A percentile compares a stretch with the other conserved stretches of the same genome.
Evolutionary conservation across 164 flowering plant species (phyloP).

Genomic region (Aristolochia fimbriata): DNA sequence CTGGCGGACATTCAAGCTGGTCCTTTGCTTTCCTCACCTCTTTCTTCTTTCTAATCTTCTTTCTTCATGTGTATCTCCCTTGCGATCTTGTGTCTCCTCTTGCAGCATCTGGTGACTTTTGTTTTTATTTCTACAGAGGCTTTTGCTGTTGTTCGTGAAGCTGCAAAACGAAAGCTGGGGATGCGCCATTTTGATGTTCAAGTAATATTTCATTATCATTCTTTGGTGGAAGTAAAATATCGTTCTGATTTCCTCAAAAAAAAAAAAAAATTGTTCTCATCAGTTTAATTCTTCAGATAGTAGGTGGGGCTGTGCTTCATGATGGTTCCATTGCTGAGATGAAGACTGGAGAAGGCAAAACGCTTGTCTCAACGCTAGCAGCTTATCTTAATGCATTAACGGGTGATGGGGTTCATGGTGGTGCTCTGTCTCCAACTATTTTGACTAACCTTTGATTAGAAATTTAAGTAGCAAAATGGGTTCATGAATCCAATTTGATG

Average conservation of each 20-base stretch:
- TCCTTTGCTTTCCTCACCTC: conserved; percentile 8
- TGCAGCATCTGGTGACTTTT: not conserved
- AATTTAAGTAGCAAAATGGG: not conserved
- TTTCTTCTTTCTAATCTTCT: not conserved
- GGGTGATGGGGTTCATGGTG: conserved; percentile 95
- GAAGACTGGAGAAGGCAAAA: conserved; percentile 99
- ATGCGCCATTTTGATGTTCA: conserved; percentile 99
- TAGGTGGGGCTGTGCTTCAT: conserved; percentile 98
- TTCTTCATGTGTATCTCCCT: not conserved
- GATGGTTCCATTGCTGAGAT: conserved; percentile 98
- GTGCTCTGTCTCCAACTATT: not conserved
- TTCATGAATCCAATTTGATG: no score
- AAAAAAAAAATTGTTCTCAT: conserved; percentile 7
- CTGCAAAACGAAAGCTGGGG: conserved; percentile 89
- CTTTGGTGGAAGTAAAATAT: not conserved
- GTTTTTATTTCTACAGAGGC: conserved; percentile 47
- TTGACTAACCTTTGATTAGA: not conserved
- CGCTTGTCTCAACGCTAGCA: conserved; percentile 90
- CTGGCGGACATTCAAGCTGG: conserved; percentile 94
- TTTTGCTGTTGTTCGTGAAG: conserved; percentile 98
- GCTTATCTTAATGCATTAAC: conserved; percentile 96
- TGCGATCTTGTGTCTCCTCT: not conserved
- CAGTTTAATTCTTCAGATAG: conserved; percentile 36
- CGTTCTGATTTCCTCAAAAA: no score
- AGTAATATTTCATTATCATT: conserved; percentile 27